Conservation (phyloP, 768 basidiomycete genomes). For the Mrakia frigida region DNA sequence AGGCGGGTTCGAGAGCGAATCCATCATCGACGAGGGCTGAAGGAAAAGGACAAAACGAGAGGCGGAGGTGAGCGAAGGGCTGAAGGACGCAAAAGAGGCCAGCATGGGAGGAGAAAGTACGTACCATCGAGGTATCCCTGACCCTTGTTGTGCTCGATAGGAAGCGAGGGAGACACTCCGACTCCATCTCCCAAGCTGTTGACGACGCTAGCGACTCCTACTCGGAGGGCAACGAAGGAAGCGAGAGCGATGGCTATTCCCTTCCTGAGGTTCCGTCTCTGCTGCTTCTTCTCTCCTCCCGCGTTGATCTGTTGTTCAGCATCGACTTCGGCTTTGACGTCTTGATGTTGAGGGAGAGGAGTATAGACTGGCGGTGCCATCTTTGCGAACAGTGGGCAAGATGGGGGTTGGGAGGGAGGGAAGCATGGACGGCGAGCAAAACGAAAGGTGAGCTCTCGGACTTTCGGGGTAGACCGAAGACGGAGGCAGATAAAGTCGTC, state of each 20-base stretch:
- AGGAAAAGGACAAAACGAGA: not conserved
- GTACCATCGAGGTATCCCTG: conserved; percentile 7
- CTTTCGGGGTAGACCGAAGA: not conserved
- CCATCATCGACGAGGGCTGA: conserved; percentile 23
- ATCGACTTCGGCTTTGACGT: not conserved
- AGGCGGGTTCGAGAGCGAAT: conserved; percentile 15
- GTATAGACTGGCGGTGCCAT: not conserved
- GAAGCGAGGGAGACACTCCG: not conserved
- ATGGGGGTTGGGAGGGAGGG: not conserved
- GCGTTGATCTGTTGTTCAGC: not conserved
- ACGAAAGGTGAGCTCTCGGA: not conserved
- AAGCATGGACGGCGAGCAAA: not conserved
- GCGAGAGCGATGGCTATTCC: not conserved
- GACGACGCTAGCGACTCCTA: not conserved
- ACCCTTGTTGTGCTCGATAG: not conserved
- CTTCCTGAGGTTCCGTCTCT: not conserved
- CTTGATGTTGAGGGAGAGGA: conserved; percentile 2
- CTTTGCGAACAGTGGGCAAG: not conserved
- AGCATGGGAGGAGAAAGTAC: not conserved
- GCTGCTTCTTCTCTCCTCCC: not conserved
- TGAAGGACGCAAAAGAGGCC: not conserved
- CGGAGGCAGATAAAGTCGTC: not conserved
- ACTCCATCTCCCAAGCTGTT: not conserved
- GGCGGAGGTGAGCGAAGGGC: conserved; percentile 6
- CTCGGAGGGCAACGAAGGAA: not conserved